Conservation (phyloP, 139 green algal species). For the Closterium sp. region DNA sequence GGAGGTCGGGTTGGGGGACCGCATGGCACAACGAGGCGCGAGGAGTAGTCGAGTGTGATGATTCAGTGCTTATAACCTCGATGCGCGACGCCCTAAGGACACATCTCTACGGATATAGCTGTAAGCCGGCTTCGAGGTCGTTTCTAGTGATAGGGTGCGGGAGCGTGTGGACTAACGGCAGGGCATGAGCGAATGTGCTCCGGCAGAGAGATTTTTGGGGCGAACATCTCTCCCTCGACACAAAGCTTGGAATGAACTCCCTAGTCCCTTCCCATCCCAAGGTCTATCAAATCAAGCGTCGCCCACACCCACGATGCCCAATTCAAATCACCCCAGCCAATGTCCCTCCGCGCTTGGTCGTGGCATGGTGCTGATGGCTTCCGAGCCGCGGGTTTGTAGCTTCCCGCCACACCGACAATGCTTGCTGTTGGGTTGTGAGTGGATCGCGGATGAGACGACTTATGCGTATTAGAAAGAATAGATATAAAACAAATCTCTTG, state of each 20-base stretch:
- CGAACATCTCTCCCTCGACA: background rate
- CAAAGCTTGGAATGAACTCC: background rate
- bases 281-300: background rate
- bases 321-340: background rate
- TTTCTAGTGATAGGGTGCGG: background rate
- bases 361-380: background rate
- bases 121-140: background rate
- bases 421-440: background rate
- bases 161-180: background rate
- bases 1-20: background rate
- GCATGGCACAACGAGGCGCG: background rate
- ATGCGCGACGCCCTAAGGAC: no score
- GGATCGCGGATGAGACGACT: no score
- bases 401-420: background rate
- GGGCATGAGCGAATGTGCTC: background rate
- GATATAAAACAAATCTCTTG: no score
- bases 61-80: background rate
- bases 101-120: no score
- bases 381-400: background rate
- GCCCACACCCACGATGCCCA: background rate
- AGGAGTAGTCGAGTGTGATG: background rate
- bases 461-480: no score
- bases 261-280: no score
- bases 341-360: background rate
- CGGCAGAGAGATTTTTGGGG: no score